phyloP scores from a whole-genome alignment of 177 flowering plant species.

The Telopea speciosissima region DNA sequence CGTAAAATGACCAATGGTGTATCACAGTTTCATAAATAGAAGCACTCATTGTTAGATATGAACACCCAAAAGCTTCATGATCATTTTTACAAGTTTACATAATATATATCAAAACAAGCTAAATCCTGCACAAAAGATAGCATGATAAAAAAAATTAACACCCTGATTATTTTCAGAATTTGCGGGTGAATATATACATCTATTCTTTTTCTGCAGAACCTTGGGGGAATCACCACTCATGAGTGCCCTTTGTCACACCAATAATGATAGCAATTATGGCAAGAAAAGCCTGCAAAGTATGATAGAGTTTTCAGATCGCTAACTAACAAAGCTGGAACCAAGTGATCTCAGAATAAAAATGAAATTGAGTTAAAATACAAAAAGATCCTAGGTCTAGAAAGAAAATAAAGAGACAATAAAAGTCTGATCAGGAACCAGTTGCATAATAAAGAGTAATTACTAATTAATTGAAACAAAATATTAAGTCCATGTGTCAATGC shows the following conservation, averaged over 20 bases:
- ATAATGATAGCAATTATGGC: constrained; percentile 41
- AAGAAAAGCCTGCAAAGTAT: constrained; percentile 24
- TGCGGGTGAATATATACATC: constrained; percentile 9
- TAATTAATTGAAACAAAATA: no score
- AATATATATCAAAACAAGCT: not conserved
- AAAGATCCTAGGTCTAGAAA: no score
- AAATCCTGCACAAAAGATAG: not conserved
- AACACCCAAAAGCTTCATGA: not conserved
- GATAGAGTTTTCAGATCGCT: not conserved
- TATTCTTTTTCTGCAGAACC: not conserved
- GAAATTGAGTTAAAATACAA: no score
- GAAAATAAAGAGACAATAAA: no score
- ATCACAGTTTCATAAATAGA: no score
- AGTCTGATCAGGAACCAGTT: no score
- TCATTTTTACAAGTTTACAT: not conserved
- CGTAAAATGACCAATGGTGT: no score
- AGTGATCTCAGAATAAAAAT: not conserved
- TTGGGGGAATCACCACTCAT: constrained; percentile 25
- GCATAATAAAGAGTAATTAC: no score
- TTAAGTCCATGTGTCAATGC: no score
- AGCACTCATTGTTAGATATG: not conserved
- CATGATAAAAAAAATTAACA: not conserved
- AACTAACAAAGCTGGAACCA: not conserved
- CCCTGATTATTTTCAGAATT: not conserved
- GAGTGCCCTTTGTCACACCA: constrained; percentile 33